Evolutionary conservation across 2,329 filamentous ascomycete genomes (phyloP).

Genomic region (Trichophyton rubrum): DNA sequence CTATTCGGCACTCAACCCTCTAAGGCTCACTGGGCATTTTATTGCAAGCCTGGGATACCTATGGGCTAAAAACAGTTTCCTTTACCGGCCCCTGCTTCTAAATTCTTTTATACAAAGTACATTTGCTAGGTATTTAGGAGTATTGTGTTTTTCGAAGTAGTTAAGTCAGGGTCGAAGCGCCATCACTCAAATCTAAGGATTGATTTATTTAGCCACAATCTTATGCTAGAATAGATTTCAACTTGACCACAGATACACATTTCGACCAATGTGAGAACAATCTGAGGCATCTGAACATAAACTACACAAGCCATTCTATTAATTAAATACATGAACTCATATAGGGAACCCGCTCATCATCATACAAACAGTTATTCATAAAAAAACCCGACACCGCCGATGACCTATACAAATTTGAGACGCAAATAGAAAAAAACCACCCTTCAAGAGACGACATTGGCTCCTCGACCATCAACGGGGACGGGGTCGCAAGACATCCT

Average conservation of each 20-base stretch:
- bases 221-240: too few relatives aligned
- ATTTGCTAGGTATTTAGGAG: too few relatives aligned
- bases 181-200: too few relatives aligned
- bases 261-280: background rate
- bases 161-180: too few relatives aligned
- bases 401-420: background rate
- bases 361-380: background rate
- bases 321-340: slow-evolving; percentile 1
- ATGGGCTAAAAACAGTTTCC: background rate
- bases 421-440: background rate
- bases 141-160: too few relatives aligned
- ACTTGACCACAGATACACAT: background rate
- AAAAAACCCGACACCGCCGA: background rate
- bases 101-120: background rate
- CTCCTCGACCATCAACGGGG: background rate
- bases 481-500: slow-evolving; percentile 10
- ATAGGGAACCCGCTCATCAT: background rate
- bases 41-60: background rate
- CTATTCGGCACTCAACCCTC: background rate
- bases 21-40: background rate
- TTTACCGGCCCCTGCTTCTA: background rate
- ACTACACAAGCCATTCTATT: background rate
- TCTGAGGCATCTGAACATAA: background rate
- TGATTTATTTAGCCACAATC: too few relatives aligned
- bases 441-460: background rate